Evolutionary conservation across 805 yeast genomes (phyloP), one percentile per base, ranked within the genome.

Genomic region (Candida vaughaniae): DNA sequence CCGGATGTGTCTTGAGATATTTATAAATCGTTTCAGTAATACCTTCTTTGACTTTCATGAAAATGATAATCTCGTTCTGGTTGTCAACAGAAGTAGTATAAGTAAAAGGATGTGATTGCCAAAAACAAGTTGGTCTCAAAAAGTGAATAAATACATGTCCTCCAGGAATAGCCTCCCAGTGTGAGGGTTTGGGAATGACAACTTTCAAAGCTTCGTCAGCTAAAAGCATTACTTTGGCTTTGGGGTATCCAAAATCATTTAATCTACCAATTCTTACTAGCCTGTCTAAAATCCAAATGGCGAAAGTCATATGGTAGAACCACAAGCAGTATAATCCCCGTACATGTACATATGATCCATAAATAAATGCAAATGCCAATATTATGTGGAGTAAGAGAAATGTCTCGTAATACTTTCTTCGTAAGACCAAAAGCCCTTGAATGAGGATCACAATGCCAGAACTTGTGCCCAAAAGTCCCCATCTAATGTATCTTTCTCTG

Each of bases 91-190:
- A 38, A 3, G 45, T 40, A 5, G 66, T 60, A 36, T 60, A 64
- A 0, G 85, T 78, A 46, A 81, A 81, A 3, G 88, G 88, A 53
- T 81, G 87, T 1, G 85, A 78, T 48, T 81, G 82, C 77, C 82
- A 76, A 49, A 78, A 75, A 47, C 73, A 57, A 23, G 61, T 45
- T 29, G 67, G 63, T 22, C 50, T 60, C 29, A 77, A 49, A 44
- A 75, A 66, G 46, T 75, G 78, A 14, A 81, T 55, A 59, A 77
- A 81, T 19, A 78, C 77, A 54, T 77, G 82, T 16, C 81, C 80
- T 1, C 87, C 87, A 1, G 85, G 82, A 32, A 58, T 56, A 4
- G 74, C 66, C 16, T 66, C 63, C 81, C 85, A 81, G 47, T 68
- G 56, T 3, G 66, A 62, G 1, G 85, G 80, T 28, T 67, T 71